Conservation (phyloP, 2,329 filamentous ascomycete genomes). For the Cordyceps cateniannulata region DNA sequence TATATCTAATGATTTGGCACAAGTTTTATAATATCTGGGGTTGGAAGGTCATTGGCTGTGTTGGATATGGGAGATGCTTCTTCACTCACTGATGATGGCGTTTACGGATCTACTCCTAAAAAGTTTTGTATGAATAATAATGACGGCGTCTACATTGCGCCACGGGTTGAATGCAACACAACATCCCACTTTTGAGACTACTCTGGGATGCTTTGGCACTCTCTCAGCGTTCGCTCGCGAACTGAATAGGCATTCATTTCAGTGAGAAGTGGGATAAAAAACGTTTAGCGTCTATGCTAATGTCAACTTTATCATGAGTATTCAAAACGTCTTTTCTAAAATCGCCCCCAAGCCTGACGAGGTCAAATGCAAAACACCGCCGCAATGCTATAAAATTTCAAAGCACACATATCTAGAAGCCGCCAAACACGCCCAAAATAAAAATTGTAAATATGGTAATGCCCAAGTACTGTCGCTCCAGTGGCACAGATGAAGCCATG, state of each 20-base stretch:
- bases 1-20: neutral
- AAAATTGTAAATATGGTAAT: neutral
- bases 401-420: neutral
- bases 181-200: neutral
- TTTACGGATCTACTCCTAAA: neutral
- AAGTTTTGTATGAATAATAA: neutral
- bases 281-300: neutral
- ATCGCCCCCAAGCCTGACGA: neutral
- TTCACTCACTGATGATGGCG: neutral
- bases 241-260: neutral
- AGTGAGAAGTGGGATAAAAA: too few relatives aligned
- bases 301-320: neutral
- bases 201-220: slow-evolving; percentile 19
- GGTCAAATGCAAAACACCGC: neutral
- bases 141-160: neutral
- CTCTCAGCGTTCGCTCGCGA: neutral
- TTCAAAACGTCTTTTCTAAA: neutral
- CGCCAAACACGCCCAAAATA: neutral
- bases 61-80: neutral
- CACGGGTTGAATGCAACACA: neutral
- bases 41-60: neutral
- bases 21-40: neutral
- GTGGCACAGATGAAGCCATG: neutral
- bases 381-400: neutral
- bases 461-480: neutral